Conservation (phyloP, 2,329 filamentous ascomycete species). For the Aspergillus quadrilineatus region DNA sequence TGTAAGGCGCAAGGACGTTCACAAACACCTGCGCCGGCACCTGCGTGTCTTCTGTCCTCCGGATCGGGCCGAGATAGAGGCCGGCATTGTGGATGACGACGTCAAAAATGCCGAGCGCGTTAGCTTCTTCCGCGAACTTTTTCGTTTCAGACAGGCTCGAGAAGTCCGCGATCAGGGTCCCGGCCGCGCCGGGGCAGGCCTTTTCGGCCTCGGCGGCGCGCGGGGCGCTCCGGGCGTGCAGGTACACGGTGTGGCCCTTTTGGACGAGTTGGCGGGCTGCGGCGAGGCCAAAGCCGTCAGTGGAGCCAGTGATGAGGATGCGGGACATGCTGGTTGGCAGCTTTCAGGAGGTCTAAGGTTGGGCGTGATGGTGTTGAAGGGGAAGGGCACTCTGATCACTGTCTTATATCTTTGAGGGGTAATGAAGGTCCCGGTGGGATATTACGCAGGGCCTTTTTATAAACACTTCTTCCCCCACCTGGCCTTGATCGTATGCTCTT, state of each 20-base stretch:
- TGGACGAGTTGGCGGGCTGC: slow-evolving; percentile 52
- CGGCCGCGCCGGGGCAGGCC: slow-evolving; percentile 51
- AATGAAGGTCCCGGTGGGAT: no score
- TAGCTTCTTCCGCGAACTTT: slow-evolving; percentile 51
- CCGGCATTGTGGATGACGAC: slow-evolving; percentile 59
- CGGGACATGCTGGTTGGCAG: not conserved
- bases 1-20: slow-evolving; percentile 57
- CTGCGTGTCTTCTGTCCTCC: slow-evolving; percentile 43
- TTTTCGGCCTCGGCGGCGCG: slow-evolving; percentile 51
- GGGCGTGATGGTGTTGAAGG: no score
- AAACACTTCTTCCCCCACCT: no score
- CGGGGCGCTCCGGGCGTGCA: slow-evolving; percentile 56
- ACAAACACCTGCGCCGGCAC: slow-evolving; percentile 47
- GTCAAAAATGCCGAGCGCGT: slow-evolving; percentile 53
- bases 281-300: slow-evolving; percentile 55
- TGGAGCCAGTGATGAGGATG: slow-evolving; percentile 57
- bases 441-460: no score
- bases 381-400: no score
- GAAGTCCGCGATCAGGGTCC: slow-evolving; percentile 54
- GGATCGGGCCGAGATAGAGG: slow-evolving; percentile 43
- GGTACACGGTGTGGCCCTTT: slow-evolving; percentile 53
- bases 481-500: no score
- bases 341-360: not conserved
- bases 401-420: no score
- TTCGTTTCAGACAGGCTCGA: slow-evolving; percentile 51